These are phyloP conservation scores for Aurantiochytrium sp. DNA, from an alignment of 108 stramenopile species.

Conservation along the genomic window DNA sequence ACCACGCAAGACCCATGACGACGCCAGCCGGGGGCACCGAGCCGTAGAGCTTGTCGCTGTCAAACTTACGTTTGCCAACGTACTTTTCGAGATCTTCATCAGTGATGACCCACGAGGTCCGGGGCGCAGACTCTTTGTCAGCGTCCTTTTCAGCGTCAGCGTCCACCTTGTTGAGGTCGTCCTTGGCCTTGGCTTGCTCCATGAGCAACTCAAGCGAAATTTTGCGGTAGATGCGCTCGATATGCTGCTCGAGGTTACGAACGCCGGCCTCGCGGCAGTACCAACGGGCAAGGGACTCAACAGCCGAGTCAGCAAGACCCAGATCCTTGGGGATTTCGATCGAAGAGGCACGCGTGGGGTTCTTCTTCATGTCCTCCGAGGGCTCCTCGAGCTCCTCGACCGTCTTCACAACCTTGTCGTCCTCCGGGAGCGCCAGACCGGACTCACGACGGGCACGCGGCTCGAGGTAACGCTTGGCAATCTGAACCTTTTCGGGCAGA, in stretches of 20 bases:
- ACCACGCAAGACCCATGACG: conserved; percentile 96
- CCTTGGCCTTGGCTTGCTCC: conserved; percentile 67
- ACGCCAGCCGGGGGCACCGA: conserved; percentile 82
- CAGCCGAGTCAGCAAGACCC: conserved; percentile 60
- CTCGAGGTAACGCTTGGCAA: conserved; percentile 85
- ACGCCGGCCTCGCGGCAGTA: conserved; percentile 96
- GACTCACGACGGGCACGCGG: conserved; percentile 81
- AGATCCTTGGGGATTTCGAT: conserved; percentile 62
- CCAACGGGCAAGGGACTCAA: conserved; percentile 83
- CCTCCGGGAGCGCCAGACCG: conserved; percentile 64
- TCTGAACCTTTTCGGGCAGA: conserved; percentile 88
- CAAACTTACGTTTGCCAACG: conserved; percentile 86
- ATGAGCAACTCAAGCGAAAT: conserved; percentile 68
- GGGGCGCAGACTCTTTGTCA: neutral
- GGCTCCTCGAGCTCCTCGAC: conserved; percentile 17
- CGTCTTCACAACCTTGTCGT: neutral
- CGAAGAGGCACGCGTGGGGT: conserved; percentile 17
- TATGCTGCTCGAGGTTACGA: conserved; percentile 84
- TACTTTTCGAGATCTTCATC: conserved; percentile 71
- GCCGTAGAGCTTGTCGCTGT: conserved; percentile 79
- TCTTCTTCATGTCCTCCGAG: conserved; percentile 37
- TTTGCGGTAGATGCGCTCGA: conserved; percentile 85
- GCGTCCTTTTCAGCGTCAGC: neutral
- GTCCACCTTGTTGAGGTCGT: neutral
- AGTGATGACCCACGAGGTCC: conserved; percentile 25